phyloP scores from a whole-genome alignment of 2,329 filamentous ascomycete genomes.

The Myotisia sp. region DNA sequence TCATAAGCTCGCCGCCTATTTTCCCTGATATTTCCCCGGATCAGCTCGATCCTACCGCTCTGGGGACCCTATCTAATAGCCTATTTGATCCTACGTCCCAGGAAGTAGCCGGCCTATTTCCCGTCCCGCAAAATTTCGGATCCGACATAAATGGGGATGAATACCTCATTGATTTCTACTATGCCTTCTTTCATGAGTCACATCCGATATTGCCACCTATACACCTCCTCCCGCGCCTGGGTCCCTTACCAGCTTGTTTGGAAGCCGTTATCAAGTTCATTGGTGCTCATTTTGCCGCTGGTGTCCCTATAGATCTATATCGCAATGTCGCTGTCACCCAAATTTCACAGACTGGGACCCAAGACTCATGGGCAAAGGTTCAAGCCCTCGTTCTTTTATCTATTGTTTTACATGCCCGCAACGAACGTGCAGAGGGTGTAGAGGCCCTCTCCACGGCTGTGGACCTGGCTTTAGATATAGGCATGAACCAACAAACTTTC shows the following conservation, averaged over 20 bases:
- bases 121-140: slow-evolving; percentile 14
- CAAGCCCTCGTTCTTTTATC: slow-evolving; percentile 66
- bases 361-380: slow-evolving; percentile 48
- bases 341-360: slow-evolving; percentile 24
- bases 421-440: slow-evolving; percentile 54
- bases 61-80: slow-evolving; percentile 1
- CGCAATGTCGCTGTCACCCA: slow-evolving; percentile 22
- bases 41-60: background rate
- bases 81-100: slow-evolving; percentile 5
- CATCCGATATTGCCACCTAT: slow-evolving; percentile 44
- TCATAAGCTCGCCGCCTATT: slow-evolving; percentile 1
- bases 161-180: slow-evolving; percentile 40
- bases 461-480: slow-evolving; percentile 58
- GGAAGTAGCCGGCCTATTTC: slow-evolving; percentile 18
- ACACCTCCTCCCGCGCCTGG: slow-evolving; percentile 24
- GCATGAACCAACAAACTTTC: slow-evolving; percentile 57
- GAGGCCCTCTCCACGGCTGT: slow-evolving; percentile 55
- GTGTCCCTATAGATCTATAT: slow-evolving; percentile 32
- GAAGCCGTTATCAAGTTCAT: slow-evolving; percentile 44
- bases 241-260: slow-evolving; percentile 33
- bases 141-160: slow-evolving; percentile 18
- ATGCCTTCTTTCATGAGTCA: slow-evolving; percentile 40
- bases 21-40: slow-evolving; percentile 3
- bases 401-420: slow-evolving; percentile 63
- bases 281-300: slow-evolving; percentile 39